A percentile compares a stretch with the other conserved stretches of the same genome.
phyloP scores from a whole-genome alignment of 2,329 filamentous ascomycete species.

The Elsinoe batatas region DNA sequence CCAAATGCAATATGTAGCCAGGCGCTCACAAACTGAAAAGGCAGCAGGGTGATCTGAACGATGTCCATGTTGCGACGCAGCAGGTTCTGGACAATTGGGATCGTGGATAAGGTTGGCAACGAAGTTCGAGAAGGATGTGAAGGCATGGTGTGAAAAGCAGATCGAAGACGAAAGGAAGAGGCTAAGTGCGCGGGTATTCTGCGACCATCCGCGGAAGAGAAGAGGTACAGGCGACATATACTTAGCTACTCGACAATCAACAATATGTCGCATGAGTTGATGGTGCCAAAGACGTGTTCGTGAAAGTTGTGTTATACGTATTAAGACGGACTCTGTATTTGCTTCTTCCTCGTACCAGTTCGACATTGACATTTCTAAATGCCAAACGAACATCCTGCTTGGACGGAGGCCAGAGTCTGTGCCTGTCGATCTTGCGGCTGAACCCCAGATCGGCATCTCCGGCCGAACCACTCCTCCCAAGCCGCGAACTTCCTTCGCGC shows the following conservation, averaged over 20 bases:
- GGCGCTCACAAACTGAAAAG: background rate
- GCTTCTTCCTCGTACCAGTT: too few relatives aligned
- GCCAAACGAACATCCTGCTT: too few relatives aligned
- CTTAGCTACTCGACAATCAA: background rate
- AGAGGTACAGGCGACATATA: background rate
- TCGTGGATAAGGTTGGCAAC: background rate
- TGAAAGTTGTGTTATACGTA: background rate
- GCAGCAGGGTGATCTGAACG: background rate
- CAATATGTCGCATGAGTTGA: background rate
- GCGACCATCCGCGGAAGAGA: too few relatives aligned
- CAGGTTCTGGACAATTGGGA: background rate
- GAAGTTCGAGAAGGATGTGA: background rate
- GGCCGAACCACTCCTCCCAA: background rate
- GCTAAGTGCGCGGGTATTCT: too few relatives aligned
- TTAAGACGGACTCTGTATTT: too few relatives aligned
- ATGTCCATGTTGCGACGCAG: background rate
- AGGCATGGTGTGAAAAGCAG: too few relatives aligned
- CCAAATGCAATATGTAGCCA: too few relatives aligned
- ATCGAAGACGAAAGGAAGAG: too few relatives aligned
- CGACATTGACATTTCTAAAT: too few relatives aligned
- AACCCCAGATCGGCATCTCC: background rate
- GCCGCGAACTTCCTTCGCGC: background rate
- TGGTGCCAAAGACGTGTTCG: background rate
- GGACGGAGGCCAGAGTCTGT: background rate
- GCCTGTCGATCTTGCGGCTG: conserved; percentile 1